Evolutionary conservation across 208 protist genomes (phyloP).

Genomic region (Trichomonas gallinae): DNA sequence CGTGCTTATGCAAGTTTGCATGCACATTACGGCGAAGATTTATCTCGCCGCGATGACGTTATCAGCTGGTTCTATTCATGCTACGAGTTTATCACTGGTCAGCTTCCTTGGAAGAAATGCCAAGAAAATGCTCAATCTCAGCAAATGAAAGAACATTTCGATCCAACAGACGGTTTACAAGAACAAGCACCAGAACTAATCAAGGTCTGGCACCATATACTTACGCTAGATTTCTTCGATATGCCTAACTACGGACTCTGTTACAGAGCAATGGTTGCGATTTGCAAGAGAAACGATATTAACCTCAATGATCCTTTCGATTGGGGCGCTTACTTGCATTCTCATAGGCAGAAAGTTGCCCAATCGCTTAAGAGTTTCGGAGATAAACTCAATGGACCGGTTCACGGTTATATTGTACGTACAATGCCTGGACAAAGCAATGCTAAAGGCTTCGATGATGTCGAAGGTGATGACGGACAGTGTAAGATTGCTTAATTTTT

Average conservation of each 20-base stretch:
- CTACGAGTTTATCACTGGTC: background rate
- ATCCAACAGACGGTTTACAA: background rate
- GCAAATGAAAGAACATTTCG: background rate
- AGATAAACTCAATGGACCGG: background rate
- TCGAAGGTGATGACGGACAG: background rate
- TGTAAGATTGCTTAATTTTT: background rate
- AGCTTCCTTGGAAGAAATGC: background rate
- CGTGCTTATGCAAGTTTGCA: background rate
- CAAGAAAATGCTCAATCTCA: background rate
- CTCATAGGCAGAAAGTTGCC: background rate
- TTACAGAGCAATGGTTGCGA: background rate
- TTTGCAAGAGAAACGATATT: background rate
- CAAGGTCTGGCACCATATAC: background rate
- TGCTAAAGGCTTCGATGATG: background rate
- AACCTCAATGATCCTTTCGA: conserved; percentile 9
- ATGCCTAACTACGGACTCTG: background rate
- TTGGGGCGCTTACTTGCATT: background rate
- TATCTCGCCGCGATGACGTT: background rate
- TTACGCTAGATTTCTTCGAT: background rate
- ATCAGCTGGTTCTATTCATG: background rate
- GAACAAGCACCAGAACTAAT: background rate
- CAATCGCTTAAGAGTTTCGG: background rate
- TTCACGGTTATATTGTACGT: background rate
- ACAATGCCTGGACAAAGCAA: background rate
- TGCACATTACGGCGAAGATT: background rate